A percentile compares a stretch with the other conserved stretches of the same genome.
Conservation (phyloP, 768 basidiomycete species). For the Boletellus sp. region DNA sequence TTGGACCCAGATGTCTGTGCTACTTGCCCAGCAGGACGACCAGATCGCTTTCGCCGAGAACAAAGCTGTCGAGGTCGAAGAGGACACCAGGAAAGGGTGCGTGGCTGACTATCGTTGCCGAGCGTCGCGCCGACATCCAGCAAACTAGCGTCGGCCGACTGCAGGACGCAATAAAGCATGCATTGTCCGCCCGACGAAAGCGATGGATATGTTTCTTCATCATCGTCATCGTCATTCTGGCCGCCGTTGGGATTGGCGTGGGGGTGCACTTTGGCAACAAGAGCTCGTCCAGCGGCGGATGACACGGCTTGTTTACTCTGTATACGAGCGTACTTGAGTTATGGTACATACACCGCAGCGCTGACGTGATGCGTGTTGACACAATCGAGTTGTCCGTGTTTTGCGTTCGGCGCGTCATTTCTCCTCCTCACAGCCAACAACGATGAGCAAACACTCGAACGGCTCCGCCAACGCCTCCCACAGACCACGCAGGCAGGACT, state of each 20-base stretch:
- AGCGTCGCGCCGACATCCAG: not conserved
- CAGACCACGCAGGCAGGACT: conserved; percentile 43
- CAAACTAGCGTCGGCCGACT: conserved; percentile 55
- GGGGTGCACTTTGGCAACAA: conserved; percentile 25
- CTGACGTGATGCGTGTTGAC: conserved; percentile 21
- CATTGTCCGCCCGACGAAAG: conserved; percentile 69
- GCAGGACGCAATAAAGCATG: conserved; percentile 63
- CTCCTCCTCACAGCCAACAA: conserved; percentile 6
- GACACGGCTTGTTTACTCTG: too few species aligned
- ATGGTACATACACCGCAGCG: too few species aligned
- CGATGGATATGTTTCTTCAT: conserved; percentile 85
- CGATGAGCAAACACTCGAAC: conserved; percentile 25
- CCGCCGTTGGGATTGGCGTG: conserved; percentile 29
- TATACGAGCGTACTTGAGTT: too few species aligned
- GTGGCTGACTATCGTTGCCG: conserved; percentile 18
- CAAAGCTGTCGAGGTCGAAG: conserved; percentile 58
- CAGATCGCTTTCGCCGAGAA: conserved; percentile 60
- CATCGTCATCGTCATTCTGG: conserved; percentile 56
- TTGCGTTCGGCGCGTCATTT: conserved; percentile 17
- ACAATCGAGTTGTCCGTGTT: conserved; percentile 8
- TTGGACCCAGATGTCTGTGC: conserved; percentile 60
- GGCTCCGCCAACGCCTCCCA: conserved; percentile 32
- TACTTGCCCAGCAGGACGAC: conserved; percentile 80
- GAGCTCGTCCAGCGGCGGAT: too few species aligned
- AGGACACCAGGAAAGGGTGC: conserved; percentile 70